Evolutionary conservation across 225 moss, liverwort and hornwort genomes (phyloP).

Genomic region (Rhytidiadelphus loreus): DNA sequence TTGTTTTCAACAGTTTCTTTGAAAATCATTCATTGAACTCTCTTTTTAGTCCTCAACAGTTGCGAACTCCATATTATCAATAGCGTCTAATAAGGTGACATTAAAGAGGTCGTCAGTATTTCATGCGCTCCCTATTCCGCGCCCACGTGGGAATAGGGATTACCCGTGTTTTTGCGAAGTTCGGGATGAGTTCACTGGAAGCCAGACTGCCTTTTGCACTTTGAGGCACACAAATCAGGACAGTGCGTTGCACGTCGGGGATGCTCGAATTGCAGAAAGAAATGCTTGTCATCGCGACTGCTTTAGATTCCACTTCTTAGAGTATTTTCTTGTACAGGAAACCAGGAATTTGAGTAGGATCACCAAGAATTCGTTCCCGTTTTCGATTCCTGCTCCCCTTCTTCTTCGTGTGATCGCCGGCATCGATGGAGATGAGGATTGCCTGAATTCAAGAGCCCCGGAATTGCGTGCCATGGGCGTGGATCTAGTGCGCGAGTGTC

Average conservation of each 20-base stretch:
- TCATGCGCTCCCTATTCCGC: not conserved
- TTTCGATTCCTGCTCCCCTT: not conserved
- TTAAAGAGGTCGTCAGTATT: not conserved
- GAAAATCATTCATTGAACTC: not conserved
- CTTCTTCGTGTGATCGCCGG: not conserved
- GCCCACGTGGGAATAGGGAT: not conserved
- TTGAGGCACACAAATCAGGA: not conserved
- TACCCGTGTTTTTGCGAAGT: not conserved
- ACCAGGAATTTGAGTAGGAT: not conserved
- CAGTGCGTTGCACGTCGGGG: not conserved
- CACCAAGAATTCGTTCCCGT: not conserved
- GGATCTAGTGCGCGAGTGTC: slow-evolving; percentile 77
- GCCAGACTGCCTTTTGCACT: not conserved
- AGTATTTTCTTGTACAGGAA: not conserved
- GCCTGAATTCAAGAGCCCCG: not conserved
- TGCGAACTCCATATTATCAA: not conserved
- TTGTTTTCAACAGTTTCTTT: not conserved
- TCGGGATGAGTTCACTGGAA: too few relatives aligned
- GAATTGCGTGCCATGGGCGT: slow-evolving; percentile 22
- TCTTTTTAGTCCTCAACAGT: not conserved
- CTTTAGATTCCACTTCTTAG: not conserved
- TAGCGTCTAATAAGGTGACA: not conserved
- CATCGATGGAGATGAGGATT: slow-evolving; percentile 9
- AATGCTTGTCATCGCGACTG: too few relatives aligned
- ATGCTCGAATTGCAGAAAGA: not conserved